Percentiles rank a stretch among this genome's conserved stretches.
These are phyloP conservation scores for Boletus insuetus DNA, from an alignment of 768 basidiomycete species.

Conservation along the genomic window DNA sequence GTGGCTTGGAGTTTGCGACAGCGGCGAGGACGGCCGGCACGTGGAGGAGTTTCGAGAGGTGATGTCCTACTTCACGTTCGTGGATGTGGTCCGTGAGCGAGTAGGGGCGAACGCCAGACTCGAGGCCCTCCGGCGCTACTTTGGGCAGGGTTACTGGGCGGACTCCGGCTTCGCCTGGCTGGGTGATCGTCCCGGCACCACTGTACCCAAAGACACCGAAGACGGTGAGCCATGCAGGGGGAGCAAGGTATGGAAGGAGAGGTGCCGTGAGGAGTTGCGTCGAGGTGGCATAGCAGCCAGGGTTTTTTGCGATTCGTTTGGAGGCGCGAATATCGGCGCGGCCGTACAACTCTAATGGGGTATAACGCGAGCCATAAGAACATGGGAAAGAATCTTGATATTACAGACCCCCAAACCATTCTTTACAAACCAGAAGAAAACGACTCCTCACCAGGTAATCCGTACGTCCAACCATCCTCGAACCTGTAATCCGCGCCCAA, in stretches of 20 bases:
- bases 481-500: constrained; percentile 94
- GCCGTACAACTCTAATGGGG: constrained; percentile 74
- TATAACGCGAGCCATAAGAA: constrained; percentile 13
- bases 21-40: neutral
- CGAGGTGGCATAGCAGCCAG: constrained; percentile 96
- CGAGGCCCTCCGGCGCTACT: constrained; percentile 71
- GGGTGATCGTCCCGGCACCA: constrained; percentile 86
- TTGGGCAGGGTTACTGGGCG: constrained; percentile 78
- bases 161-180: constrained; percentile 57
- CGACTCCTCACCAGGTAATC: constrained; percentile 90
- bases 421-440: constrained; percentile 28
- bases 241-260: constrained; percentile 66
- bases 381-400: constrained; percentile 35
- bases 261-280: constrained; percentile 91
- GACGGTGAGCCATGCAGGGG: constrained; percentile 67
- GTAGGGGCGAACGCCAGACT: constrained; percentile 79
- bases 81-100: constrained; percentile 96
- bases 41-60: constrained; percentile 65
- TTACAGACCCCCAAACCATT: constrained; percentile 33
- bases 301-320: constrained; percentile 92
- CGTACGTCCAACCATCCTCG: constrained; percentile 94
- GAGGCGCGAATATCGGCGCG: constrained; percentile 65
- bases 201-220: constrained; percentile 95
- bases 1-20: constrained; percentile 1
- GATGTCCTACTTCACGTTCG: constrained; percentile 89